A percentile compares a stretch with the other conserved stretches of the same genome.
phyloP scores from a whole-genome alignment of 129 eudicot genomes.

The Pseudognaphalium luteoalbum region DNA sequence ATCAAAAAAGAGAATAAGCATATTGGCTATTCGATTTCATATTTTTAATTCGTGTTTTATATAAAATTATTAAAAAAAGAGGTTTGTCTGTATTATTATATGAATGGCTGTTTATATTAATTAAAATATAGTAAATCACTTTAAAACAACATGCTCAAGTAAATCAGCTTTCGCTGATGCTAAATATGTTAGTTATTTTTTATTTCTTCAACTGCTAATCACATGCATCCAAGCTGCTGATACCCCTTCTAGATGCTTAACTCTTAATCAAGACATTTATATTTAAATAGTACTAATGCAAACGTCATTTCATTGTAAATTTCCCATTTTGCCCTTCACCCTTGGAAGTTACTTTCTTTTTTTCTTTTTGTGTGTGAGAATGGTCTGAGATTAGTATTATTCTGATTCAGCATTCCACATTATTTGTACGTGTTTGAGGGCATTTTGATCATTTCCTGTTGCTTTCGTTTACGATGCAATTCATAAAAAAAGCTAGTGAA shows the following conservation, averaged over 20 bases:
- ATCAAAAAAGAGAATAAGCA: conserved; percentile 23
- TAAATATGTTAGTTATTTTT: background rate
- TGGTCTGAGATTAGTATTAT: background rate
- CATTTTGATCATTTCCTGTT: conserved; percentile 23
- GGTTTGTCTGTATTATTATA: conserved; percentile 5
- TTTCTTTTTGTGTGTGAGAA: conserved; percentile 6
- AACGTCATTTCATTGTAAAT: background rate
- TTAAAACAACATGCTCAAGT: conserved; percentile 10
- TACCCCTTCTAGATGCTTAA: conserved; percentile 33
- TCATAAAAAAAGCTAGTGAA: conserved; percentile 9
- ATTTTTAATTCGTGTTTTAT: background rate
- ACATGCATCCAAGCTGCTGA: conserved; percentile 28
- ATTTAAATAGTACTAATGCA: background rate
- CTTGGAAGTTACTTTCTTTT: background rate
- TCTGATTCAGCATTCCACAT: background rate
- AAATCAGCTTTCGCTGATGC: conserved; percentile 23
- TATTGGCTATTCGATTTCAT: conserved; percentile 9
- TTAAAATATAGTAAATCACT: conserved; percentile 8
- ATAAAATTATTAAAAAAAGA: no score
- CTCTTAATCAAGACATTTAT: conserved; percentile 14
- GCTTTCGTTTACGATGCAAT: conserved; percentile 27
- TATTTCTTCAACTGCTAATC: conserved; percentile 4
- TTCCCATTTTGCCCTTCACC: conserved; percentile 22
- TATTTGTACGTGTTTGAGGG: conserved; percentile 6
- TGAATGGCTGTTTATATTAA: conserved; percentile 16